Conservation (phyloP, 208 protist species). For the Trypanosoma brucei region DNA sequence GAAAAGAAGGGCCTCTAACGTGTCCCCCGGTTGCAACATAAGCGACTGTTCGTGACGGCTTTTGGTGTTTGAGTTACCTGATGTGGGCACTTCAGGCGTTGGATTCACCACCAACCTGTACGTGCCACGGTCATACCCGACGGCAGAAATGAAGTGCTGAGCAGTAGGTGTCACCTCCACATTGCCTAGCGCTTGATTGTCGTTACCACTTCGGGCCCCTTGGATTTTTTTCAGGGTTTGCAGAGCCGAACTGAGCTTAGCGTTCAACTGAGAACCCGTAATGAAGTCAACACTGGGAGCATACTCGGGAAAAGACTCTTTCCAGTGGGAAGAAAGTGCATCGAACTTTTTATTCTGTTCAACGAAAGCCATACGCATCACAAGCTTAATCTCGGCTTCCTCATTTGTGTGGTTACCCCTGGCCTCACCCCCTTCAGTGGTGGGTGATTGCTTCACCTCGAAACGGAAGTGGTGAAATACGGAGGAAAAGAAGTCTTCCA, state of each 20-base stretch:
- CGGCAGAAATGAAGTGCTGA: slow-evolving; percentile 19
- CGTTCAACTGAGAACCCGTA: slow-evolving; percentile 4
- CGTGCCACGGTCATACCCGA: slow-evolving; percentile 22
- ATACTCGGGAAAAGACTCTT: slow-evolving; percentile 9
- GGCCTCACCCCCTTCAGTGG: neutral
- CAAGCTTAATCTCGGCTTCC: slow-evolving; percentile 33
- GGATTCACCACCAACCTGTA: slow-evolving; percentile 21
- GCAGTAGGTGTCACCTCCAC: slow-evolving; percentile 1
- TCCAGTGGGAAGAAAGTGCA: slow-evolving; percentile 23
- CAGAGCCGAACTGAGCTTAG: slow-evolving; percentile 6
- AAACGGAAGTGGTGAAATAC: slow-evolving; percentile 71
- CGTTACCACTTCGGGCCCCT: neutral
- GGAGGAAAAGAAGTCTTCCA: slow-evolving; percentile 49
- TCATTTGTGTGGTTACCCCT: neutral
- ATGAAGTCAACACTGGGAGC: slow-evolving; percentile 16
- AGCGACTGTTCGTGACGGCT: neutral
- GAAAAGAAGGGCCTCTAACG: slow-evolving; percentile 47
- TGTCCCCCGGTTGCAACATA: slow-evolving; percentile 37
- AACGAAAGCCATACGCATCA: slow-evolving; percentile 62
- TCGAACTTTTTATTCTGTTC: slow-evolving; percentile 20
- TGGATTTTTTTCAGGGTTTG: neutral
- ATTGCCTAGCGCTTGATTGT: neutral
- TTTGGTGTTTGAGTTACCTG: neutral
- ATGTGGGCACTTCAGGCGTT: neutral
- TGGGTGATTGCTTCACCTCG: slow-evolving; percentile 20